Evolutionary conservation across 768 basidiomycete species (phyloP).

Genomic region (Albatrellus ellisii): DNA sequence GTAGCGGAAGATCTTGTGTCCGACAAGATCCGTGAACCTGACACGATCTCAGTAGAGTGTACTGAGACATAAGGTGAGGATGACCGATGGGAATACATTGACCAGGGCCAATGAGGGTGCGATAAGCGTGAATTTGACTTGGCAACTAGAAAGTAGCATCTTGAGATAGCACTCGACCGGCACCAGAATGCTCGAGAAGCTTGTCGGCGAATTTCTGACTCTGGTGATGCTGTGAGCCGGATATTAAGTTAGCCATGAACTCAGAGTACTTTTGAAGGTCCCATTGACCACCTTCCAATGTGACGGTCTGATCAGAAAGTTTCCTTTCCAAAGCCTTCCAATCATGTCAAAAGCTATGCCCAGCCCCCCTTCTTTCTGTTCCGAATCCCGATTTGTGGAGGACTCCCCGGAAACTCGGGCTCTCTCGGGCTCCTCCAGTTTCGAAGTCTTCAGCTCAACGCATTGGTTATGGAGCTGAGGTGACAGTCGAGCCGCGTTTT

Average conservation of each 20-base stretch:
- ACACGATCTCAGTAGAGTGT: no score
- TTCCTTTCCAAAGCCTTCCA: conserved; percentile 55
- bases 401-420: conserved; percentile 35
- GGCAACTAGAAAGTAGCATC: conserved; percentile 46
- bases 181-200: conserved; percentile 54
- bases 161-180: conserved; percentile 66
- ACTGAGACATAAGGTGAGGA: no score
- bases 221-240: conserved; percentile 23
- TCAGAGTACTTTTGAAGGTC: conserved; percentile 38
- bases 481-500: conserved; percentile 79
- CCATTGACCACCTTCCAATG: conserved; percentile 45
- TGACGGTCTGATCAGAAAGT: conserved; percentile 55
- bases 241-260: background rate
- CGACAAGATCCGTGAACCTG: no score
- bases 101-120: no score
- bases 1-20: no score
- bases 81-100: no score
- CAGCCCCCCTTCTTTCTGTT: conserved; percentile 44
- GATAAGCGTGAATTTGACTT: no score
- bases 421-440: conserved; percentile 60
- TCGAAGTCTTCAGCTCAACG: conserved; percentile 70
- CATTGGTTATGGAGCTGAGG: conserved; percentile 89
- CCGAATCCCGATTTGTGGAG: conserved; percentile 19
- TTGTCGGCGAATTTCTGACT: conserved; percentile 67
- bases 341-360: conserved; percentile 62